Conservation (phyloP, 2,329 filamentous ascomycete genomes). For the Penicillium digitatum region DNA sequence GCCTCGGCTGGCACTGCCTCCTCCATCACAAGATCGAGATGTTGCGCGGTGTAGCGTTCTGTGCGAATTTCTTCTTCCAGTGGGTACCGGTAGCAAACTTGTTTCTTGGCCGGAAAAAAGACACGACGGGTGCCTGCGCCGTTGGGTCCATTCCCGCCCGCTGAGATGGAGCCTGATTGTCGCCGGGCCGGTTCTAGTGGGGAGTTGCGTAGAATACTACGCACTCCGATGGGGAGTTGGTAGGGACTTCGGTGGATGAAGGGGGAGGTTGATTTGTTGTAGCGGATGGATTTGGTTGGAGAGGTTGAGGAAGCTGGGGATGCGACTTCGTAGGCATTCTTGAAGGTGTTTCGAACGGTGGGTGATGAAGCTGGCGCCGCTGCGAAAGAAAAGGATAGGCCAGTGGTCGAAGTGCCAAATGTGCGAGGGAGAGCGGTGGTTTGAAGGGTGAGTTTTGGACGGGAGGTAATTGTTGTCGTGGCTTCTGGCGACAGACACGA, state of each 20-base stretch:
- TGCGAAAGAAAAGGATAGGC: conserved; percentile 52
- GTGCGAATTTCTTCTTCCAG: conserved; percentile 59
- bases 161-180: conserved; percentile 40
- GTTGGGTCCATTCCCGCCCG: conserved; percentile 28
- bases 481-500: conserved; percentile 21
- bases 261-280: conserved; percentile 32
- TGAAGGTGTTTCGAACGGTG: conserved; percentile 59
- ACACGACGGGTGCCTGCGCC: conserved; percentile 33
- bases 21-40: conserved; percentile 50
- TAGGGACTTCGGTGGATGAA: conserved; percentile 33
- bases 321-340: conserved; percentile 54
- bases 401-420: conserved; percentile 53
- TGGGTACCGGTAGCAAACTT: conserved; percentile 54
- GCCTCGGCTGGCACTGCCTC: conserved; percentile 13
- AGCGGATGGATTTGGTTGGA: conserved; percentile 28
- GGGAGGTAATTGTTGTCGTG: conserved; percentile 28
- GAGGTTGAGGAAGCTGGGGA: conserved; percentile 39
- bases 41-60: conserved; percentile 52
- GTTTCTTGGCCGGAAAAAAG: conserved; percentile 55
- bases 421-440: conserved; percentile 50
- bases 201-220: conserved; percentile 48
- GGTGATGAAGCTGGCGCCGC: conserved; percentile 51
- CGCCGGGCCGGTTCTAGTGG: conserved; percentile 36
- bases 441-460: conserved; percentile 60
- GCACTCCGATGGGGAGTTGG: conserved; percentile 43